Percentiles rank a stretch among this genome's conserved stretches.
Evolutionary conservation across 2,329 filamentous ascomycete species (phyloP).

Genomic region (Corinectria fuckeliana): DNA sequence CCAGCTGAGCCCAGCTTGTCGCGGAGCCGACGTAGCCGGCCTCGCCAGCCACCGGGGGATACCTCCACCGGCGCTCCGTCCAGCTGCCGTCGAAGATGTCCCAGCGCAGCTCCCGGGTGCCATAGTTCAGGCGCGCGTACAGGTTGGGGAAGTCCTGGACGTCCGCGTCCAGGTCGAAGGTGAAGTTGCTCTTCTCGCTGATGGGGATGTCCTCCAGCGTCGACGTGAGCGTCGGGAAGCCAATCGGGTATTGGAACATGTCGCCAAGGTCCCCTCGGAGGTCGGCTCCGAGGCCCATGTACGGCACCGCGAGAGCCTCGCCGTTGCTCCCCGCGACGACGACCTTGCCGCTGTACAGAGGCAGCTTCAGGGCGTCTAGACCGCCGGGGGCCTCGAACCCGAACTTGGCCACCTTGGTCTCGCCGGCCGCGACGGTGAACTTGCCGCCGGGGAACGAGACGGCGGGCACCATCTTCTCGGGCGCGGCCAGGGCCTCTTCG

Average conservation of each 20-base stretch:
- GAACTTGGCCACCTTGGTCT: constrained; percentile 7
- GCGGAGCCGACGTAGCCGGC: constrained; percentile 15
- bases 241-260: not conserved
- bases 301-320: constrained; percentile 6
- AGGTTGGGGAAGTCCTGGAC: constrained; percentile 29
- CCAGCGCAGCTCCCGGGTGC: constrained; percentile 31
- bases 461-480: not conserved
- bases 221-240: not conserved
- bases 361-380: constrained; percentile 5
- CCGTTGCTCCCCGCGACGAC: constrained; percentile 6
- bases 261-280: not conserved
- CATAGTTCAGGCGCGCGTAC: constrained; percentile 29
- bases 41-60: constrained; percentile 4
- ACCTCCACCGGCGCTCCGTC: constrained; percentile 16
- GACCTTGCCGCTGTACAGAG: constrained; percentile 16
- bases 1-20: not conserved
- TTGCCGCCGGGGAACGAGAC: constrained; percentile 2
- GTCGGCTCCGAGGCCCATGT: not conserved
- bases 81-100: constrained; percentile 21
- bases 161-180: constrained; percentile 22
- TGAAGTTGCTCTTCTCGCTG: constrained; percentile 1
- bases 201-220: not conserved
- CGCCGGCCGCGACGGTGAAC: constrained; percentile 5
- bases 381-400: constrained; percentile 4
- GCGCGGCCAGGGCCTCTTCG: not conserved